Conservation (phyloP, 2,329 filamentous ascomycete genomes). For the Parastagonospora nodorum region DNA sequence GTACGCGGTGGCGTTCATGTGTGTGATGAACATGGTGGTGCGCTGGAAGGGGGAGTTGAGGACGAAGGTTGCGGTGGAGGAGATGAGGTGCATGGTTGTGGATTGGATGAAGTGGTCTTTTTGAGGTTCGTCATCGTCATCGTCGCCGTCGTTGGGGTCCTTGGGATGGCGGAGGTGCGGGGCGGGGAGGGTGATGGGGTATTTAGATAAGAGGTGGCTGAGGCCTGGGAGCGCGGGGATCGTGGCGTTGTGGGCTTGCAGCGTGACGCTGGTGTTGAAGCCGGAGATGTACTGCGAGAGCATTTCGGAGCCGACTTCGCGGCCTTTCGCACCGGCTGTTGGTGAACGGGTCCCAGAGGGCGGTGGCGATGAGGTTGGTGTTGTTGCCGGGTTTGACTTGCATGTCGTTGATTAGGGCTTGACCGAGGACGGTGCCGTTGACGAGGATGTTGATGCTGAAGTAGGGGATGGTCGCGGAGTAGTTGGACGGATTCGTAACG, state of each 20-base stretch:
- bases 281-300: conserved; percentile 88
- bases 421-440: conserved; percentile 76
- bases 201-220: conserved; percentile 71
- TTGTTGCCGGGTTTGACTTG: conserved; percentile 73
- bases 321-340: conserved; percentile 65
- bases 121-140: conserved; percentile 50
- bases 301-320: conserved; percentile 69
- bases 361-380: conserved; percentile 67
- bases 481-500: conserved; percentile 87
- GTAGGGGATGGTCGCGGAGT: conserved; percentile 81
- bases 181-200: conserved; percentile 73
- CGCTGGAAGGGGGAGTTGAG: conserved; percentile 77
- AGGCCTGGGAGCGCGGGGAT: conserved; percentile 76
- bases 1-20: conserved; percentile 81
- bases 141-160: conserved; percentile 49
- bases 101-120: conserved; percentile 77
- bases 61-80: conserved; percentile 83
- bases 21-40: conserved; percentile 76
- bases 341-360: conserved; percentile 73
- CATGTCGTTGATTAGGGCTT: conserved; percentile 70
- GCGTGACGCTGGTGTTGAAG: conserved; percentile 78
- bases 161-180: conserved; percentile 67
- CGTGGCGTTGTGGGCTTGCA: conserved; percentile 72
- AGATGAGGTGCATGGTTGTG: conserved; percentile 82
- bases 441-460: conserved; percentile 75